Base-by-base conservation (phyloP, 1,139 yeast species). In the Trichomonascaceae sp. region DNA sequence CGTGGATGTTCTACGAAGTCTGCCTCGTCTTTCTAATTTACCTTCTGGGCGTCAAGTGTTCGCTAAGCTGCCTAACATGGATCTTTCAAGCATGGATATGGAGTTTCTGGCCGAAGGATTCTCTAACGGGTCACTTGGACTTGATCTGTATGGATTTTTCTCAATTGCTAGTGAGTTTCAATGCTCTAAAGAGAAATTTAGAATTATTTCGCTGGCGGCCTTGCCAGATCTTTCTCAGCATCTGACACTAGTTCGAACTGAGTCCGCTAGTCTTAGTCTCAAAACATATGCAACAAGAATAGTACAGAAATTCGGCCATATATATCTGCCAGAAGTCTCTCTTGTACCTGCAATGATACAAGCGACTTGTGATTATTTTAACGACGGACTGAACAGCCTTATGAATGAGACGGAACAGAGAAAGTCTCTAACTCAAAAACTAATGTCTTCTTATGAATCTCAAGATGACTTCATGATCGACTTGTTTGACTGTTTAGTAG, bases 401-500 rank as follows among this genome's bases (percentile, higher is more conserved):
- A 64, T 69, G 3, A 61, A 71, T 13, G 59, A 58, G 17, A 38
- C 50, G 3, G 45, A 41, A 38, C 49, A 20, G 36, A 45, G 50
- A 30, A 39, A 54, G 43, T 30, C 50, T 49, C 19, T 46, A 38
- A n/a, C 45, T 15, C 27, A 43, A 36, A 18, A 46, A 39, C 44
- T 39, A 3, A 10, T 38, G 19, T n/a, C 44, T 19, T 15, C 46
- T 18, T 30, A 24, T 30, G 53, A 27, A n/a, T n/a, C 46, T 3
- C 38, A 20, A 6, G 36, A 30, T 32, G 44, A 24, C 10, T 27
- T 51, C 18, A 36, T 41, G 13, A 24, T 32, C 9, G 60, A 19
- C 59, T 66, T 85, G 8, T 78, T 75, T 57, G 84, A 81, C 52
- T 64, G 82, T 12, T 67, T 85, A 1, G 63, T 84, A 3, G 83